Conservation (phyloP, 1,139 yeast genomes). For the Pneumocystis canis region DNA sequence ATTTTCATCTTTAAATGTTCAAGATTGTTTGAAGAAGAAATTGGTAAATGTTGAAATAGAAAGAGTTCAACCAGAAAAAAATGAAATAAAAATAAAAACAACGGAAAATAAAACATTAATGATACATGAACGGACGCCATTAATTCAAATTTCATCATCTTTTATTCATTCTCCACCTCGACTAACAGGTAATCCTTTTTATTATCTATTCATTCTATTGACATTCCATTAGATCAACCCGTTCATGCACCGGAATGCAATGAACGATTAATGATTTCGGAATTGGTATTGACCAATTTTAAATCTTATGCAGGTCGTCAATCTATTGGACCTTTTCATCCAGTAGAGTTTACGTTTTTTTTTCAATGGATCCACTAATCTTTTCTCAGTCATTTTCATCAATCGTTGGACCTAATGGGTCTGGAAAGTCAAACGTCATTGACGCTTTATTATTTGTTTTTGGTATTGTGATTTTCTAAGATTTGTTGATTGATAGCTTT, state of each 20-base stretch:
- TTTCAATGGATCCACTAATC: conserved; percentile 10
- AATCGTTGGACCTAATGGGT: conserved; percentile 98
- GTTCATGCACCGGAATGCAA: too few relatives aligned
- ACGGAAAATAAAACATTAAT: not conserved
- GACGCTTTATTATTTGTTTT: conserved; percentile 92
- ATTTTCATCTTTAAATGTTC: not conserved
- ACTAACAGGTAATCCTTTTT: not conserved
- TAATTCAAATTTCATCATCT: not conserved
- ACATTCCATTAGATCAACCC: too few relatives aligned
- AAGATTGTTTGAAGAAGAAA: not conserved
- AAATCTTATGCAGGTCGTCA: conserved; percentile 95
- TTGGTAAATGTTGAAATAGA: not conserved
- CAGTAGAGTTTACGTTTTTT: conserved; percentile 19
- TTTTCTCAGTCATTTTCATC: conserved; percentile 88
- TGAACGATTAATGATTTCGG: conserved; percentile 60
- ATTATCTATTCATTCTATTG: not conserved
- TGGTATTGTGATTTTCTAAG: too few relatives aligned
- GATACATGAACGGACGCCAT: not conserved
- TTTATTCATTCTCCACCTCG: not conserved
- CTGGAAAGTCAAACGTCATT: conserved; percentile 93
- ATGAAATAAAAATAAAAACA: not conserved
- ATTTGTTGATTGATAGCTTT: too few relatives aligned
- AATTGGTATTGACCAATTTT: conserved; percentile 65
- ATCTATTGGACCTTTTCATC: conserved; percentile 82
- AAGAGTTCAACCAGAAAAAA: not conserved